These are phyloP conservation scores for Cystobasidium onofrii DNA, from an alignment of 768 basidiomycete species.

Conservation along the genomic window DNA sequence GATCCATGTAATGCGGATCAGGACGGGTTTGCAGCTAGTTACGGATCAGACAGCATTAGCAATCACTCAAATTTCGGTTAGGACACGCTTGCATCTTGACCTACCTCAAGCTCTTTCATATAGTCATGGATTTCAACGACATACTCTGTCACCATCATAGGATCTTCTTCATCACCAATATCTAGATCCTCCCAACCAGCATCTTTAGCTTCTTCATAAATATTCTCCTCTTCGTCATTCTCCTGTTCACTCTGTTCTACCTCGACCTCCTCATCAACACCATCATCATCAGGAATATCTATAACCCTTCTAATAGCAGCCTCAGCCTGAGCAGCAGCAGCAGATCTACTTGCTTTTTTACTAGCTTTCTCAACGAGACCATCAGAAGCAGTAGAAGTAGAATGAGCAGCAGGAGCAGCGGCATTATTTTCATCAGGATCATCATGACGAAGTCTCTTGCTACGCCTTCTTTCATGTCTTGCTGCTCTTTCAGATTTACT, in stretches of 20 bases:
- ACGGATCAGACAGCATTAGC: not conserved
- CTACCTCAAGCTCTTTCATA: conserved; percentile 73
- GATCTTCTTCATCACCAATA: conserved; percentile 82
- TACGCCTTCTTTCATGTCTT: not conserved
- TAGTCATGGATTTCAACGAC: conserved; percentile 89
- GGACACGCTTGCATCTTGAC: conserved; percentile 30
- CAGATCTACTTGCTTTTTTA: conserved; percentile 43
- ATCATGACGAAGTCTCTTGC: conserved; percentile 10
- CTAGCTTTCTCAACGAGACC: conserved; percentile 41
- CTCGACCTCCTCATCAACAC: conserved; percentile 42
- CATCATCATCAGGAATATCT: not conserved
- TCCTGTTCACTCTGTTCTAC: conserved; percentile 46
- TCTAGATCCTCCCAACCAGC: conserved; percentile 80
- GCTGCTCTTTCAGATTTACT: conserved; percentile 29
- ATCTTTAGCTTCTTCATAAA: conserved; percentile 46
- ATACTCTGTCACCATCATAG: conserved; percentile 94
- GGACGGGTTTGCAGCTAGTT: conserved; percentile 67
- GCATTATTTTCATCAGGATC: conserved; percentile 1
- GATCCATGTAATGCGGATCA: conserved; percentile 72
- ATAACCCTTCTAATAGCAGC: not conserved
- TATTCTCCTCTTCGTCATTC: conserved; percentile 40
- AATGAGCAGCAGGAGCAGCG: conserved; percentile 31
- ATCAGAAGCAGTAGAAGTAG: conserved; percentile 28
- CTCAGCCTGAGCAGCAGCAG: conserved; percentile 27
- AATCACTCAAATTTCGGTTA: no score